phyloP scores from a whole-genome alignment of 768 basidiomycete species.

The Trametes maxima region DNA sequence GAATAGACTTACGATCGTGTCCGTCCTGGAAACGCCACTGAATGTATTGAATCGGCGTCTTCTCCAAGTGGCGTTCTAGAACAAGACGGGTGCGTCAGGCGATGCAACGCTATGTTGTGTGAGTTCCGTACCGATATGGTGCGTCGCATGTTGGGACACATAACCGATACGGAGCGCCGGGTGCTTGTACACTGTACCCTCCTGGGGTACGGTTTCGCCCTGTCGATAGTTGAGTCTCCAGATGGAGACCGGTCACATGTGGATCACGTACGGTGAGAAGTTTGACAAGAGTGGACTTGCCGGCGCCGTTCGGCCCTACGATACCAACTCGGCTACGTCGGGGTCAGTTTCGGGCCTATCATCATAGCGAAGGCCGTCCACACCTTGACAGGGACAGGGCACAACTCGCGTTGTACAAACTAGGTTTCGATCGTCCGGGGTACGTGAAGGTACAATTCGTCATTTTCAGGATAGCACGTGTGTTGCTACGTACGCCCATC shows the following conservation, averaged over 20 bases:
- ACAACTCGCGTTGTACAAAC: slow-evolving; percentile 86
- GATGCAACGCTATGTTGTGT: neutral
- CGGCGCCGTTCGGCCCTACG: slow-evolving; percentile 92
- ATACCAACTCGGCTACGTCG: slow-evolving; percentile 81
- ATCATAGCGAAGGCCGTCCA: slow-evolving; percentile 24
- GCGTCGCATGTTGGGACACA: slow-evolving; percentile 97
- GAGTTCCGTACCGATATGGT: slow-evolving; percentile 73
- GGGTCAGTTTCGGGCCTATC: slow-evolving; percentile 23
- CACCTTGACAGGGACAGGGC: slow-evolving; percentile 91
- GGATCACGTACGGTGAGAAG: slow-evolving; percentile 69
- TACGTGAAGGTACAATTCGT: slow-evolving; percentile 92
- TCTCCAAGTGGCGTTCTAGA: slow-evolving; percentile 88
- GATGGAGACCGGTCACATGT: neutral
- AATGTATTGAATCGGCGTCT: slow-evolving; percentile 95
- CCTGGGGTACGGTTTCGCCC: slow-evolving; percentile 92
- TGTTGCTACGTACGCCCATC: slow-evolving; percentile 96
- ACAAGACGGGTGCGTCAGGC: slow-evolving; percentile 22
- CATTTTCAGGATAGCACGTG: slow-evolving; percentile 93
- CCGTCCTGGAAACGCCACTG: slow-evolving; percentile 99
- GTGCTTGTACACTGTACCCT: slow-evolving; percentile 92
- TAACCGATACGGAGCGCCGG: slow-evolving; percentile 93
- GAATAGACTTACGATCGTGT: slow-evolving; percentile 74
- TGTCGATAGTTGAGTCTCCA: slow-evolving; percentile 29
- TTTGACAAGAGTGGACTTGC: slow-evolving; percentile 96
- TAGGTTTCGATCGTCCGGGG: slow-evolving; percentile 78